Conservation (phyloP, 306 rosid species). For the Acacia confusa region DNA sequence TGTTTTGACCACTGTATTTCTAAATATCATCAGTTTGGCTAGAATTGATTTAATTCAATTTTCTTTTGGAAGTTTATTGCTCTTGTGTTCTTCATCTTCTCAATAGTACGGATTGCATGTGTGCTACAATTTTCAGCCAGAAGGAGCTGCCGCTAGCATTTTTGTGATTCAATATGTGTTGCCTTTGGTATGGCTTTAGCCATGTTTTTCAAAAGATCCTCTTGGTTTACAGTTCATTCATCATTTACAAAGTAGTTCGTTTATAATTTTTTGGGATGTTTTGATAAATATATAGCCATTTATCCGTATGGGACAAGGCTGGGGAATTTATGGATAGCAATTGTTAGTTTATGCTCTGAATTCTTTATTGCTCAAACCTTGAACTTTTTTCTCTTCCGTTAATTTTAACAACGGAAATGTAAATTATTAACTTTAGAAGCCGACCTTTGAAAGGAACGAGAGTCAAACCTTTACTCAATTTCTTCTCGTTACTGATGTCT, state of each 20-base stretch:
- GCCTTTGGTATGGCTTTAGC: slow-evolving; percentile 58
- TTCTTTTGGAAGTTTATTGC: not conserved
- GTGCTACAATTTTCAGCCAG: slow-evolving; percentile 56
- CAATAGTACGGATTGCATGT: slow-evolving; percentile 17
- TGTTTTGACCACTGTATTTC: not conserved
- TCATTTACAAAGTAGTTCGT: slow-evolving; percentile 16
- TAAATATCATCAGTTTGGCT: not conserved
- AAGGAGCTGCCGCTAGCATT: slow-evolving; percentile 70
- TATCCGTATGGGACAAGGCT: not conserved
- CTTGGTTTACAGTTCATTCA: slow-evolving; percentile 6
- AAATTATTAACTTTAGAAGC: slow-evolving; percentile 18
- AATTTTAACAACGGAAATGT: not conserved
- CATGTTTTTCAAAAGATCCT: not conserved
- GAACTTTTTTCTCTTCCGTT: slow-evolving; percentile 6
- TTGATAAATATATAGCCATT: slow-evolving; percentile 5
- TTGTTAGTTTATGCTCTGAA: not conserved
- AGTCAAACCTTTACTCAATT: not conserved
- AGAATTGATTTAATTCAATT: not conserved
- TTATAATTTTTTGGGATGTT: not conserved
- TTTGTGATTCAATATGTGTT: slow-evolving; percentile 80
- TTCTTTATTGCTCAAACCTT: not conserved
- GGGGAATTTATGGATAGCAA: slow-evolving; percentile 9
- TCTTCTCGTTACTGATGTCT: not conserved
- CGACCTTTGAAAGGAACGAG: not conserved
- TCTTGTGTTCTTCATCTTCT: not conserved